phyloP scores from a whole-genome alignment of 169 alveolate genomes.

The Babesia gibsoni region DNA sequence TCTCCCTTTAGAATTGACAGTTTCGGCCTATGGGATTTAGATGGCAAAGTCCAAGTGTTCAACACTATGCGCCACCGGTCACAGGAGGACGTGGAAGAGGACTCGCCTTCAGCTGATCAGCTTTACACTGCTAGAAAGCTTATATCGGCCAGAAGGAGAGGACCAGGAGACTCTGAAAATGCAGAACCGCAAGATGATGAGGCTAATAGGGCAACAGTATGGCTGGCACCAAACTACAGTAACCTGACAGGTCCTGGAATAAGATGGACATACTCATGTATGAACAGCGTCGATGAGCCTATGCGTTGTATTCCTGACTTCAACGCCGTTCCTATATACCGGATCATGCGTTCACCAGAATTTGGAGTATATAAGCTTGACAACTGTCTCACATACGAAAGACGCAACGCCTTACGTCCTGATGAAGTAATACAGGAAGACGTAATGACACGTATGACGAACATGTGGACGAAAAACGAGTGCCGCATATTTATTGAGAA shows the following conservation, averaged over 20 bases:
- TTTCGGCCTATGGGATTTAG: constrained; percentile 46
- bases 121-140: constrained; percentile 2
- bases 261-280: constrained; percentile 68
- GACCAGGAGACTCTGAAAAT: background rate
- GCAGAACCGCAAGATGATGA: constrained; percentile 3
- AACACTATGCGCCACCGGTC: constrained; percentile 26
- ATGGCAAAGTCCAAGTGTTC: constrained; percentile 4
- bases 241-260: constrained; percentile 79
- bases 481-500: constrained; percentile 78
- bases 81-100: background rate
- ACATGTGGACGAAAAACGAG: constrained; percentile 81
- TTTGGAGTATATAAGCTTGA: constrained; percentile 43
- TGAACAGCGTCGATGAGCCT: constrained; percentile 57
- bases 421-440: constrained; percentile 57
- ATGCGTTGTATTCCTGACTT: constrained; percentile 43
- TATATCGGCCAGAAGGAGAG: background rate
- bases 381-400: constrained; percentile 24
- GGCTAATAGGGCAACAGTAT: constrained; percentile 34
- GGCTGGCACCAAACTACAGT: constrained; percentile 70
- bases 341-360: constrained; percentile 52
- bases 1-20: constrained; percentile 50
- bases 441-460: constrained; percentile 42
- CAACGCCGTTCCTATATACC: constrained; percentile 57
- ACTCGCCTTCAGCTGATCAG: background rate
- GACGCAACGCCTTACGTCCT: constrained; percentile 34